Evolutionary conservation across 768 basidiomycete genomes (phyloP).

Genomic region (Trametopsis cervina): DNA sequence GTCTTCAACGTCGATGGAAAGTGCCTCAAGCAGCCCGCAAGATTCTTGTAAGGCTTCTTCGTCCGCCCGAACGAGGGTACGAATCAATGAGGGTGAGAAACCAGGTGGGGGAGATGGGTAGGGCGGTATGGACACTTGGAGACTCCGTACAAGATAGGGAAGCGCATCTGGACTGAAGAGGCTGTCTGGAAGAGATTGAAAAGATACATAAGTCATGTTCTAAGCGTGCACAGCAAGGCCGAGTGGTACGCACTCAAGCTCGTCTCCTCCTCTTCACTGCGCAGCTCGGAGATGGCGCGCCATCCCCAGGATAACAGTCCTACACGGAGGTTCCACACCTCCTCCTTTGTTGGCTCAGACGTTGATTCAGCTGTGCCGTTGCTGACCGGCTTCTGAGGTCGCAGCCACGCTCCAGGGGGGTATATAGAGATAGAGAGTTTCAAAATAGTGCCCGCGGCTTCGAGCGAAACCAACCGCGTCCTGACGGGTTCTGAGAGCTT

Average conservation of each 20-base stretch:
- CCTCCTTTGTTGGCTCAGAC: constrained; percentile 27
- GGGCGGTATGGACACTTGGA: constrained; percentile 57
- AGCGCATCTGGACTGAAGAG: constrained; percentile 59
- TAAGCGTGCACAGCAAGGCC: neutral
- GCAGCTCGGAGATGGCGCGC: constrained; percentile 66
- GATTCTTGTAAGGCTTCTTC: constrained; percentile 68
- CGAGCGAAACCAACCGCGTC: constrained; percentile 57
- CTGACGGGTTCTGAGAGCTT: constrained; percentile 56
- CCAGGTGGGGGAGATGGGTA: constrained; percentile 31
- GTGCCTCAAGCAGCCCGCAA: constrained; percentile 70
- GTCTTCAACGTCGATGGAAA: constrained; percentile 72
- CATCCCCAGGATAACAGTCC: constrained; percentile 72
- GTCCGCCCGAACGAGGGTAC: constrained; percentile 52
- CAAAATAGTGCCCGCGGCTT: constrained; percentile 62
- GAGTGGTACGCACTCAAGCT: constrained; percentile 31
- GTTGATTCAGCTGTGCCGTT: constrained; percentile 11
- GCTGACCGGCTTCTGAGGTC: constrained; percentile 13
- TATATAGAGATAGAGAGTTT: constrained; percentile 64
- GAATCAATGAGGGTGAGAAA: constrained; percentile 35
- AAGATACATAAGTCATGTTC: neutral
- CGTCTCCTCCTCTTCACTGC: constrained; percentile 41
- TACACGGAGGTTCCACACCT: constrained; percentile 61
- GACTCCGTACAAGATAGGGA: constrained; percentile 51
- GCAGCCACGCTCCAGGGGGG: constrained; percentile 63
- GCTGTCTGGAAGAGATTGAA: constrained; percentile 30